Conservation (phyloP, 768 basidiomycete genomes). For the Pleurotus eryngii region DNA sequence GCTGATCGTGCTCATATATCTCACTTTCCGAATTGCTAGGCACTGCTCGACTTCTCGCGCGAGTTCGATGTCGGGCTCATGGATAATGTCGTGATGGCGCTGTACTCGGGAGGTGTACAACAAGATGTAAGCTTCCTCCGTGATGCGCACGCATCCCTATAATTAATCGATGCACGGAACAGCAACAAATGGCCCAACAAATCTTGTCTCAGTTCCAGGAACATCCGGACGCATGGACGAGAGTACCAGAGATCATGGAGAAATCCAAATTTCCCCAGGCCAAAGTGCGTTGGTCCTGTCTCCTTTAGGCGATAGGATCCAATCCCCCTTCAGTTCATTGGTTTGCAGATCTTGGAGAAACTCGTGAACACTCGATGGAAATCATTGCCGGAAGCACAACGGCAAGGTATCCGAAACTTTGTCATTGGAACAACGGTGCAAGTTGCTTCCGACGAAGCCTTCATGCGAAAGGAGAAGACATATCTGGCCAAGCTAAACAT, state of each 20-base stretch:
- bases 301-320: neutral
- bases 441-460: slow-evolving; percentile 85
- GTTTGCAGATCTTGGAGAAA: slow-evolving; percentile 94
- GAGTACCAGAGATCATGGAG: slow-evolving; percentile 92
- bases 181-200: slow-evolving; percentile 97
- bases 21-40: slow-evolving; percentile 42
- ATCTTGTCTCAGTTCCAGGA: slow-evolving; percentile 96
- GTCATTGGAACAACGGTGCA: slow-evolving; percentile 92
- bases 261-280: slow-evolving; percentile 79
- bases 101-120: slow-evolving; percentile 80
- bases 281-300: slow-evolving; percentile 48
- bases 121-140: slow-evolving; percentile 54
- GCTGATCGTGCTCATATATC: neutral
- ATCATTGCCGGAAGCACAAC: slow-evolving; percentile 89
- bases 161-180: slow-evolving; percentile 3
- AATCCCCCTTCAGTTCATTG: slow-evolving; percentile 71
- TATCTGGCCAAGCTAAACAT: slow-evolving; percentile 96
- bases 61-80: slow-evolving; percentile 92
- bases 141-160: no score
- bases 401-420: slow-evolving; percentile 97
- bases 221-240: slow-evolving; percentile 93
- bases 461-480: slow-evolving; percentile 89
- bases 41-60: slow-evolving; percentile 87
- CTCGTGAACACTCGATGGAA: slow-evolving; percentile 95
- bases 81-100: slow-evolving; percentile 90